Evolutionary conservation across 108 stramenopile genomes (phyloP).

Genomic region (Discostella pseudostelligera): DNA sequence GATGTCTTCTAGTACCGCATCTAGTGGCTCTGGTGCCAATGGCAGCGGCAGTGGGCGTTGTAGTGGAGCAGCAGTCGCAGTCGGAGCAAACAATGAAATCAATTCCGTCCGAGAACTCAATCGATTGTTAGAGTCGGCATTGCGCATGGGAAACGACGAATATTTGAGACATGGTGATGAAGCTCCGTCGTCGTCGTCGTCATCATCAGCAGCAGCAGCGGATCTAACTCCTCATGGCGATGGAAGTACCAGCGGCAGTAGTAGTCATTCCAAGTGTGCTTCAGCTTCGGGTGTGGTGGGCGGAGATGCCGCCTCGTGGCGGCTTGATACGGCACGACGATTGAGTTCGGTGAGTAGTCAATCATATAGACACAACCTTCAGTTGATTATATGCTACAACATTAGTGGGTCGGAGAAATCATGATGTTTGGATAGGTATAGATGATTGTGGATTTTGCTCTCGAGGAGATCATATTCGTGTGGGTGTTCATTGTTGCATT

Average conservation of each 20-base stretch:
- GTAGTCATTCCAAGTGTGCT: neutral
- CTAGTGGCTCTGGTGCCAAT: too few species aligned
- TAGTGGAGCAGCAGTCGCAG: too few species aligned
- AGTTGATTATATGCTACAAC: too few species aligned
- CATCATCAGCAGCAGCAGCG: neutral
- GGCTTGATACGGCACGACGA: slow-evolving; percentile 37
- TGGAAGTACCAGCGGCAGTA: neutral
- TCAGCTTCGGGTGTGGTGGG: neutral
- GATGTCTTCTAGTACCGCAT: too few species aligned
- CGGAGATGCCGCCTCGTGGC: slow-evolving; percentile 21
- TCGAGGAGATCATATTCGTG: too few species aligned
- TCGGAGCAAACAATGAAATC: slow-evolving; percentile 7
- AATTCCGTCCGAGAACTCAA: slow-evolving; percentile 35
- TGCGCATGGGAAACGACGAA: slow-evolving; percentile 34
- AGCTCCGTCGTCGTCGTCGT: neutral
- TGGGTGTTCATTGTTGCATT: too few species aligned
- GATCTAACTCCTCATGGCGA: neutral
- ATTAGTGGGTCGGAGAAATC: too few species aligned
- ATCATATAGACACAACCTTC: neutral
- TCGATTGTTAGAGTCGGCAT: slow-evolving; percentile 35
- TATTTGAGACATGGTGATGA: neutral
- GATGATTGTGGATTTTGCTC: too few species aligned
- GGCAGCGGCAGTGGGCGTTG: neutral
- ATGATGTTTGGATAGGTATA: too few species aligned
- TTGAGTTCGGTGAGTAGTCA: slow-evolving; percentile 34